Base-by-base conservation (phyloP, 805 yeast genomes). In the Candida silvicultrix region DNA sequence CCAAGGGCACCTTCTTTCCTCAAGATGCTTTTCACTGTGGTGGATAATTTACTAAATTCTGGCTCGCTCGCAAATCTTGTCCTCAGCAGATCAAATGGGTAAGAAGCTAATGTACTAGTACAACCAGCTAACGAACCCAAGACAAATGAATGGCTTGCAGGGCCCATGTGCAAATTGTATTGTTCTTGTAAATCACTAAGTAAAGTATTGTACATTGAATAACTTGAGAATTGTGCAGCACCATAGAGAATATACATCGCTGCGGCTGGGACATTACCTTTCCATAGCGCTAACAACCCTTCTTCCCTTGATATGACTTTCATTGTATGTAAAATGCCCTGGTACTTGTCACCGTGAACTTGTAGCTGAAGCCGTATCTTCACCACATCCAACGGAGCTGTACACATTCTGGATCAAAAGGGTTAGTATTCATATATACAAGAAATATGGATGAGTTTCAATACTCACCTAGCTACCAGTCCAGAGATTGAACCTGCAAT, bases 181-280 rank as follows among this genome's bases (percentile, higher is more conserved):
- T 40, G 45, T 1, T 43, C 40, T 40, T 68, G 58, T 21, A 74
- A 48, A 1, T 63, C 49, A 1, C 67, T 55, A n/a, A 83, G 57
- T 19, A 63, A 42, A 6, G 58, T 62, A 59, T 83, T 86, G 29
- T 78, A 64, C 0, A 71, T 59, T 1, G 89, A 71, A 57, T 83
- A 87, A 1, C 86, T 67, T 1, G 92, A 71, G 65, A 94, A 94
- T 62, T 94, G 98, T 0, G 78, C 67, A 0, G 87, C 87, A 12
- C 98, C 97, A 57, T 92, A 94, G 11, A 85, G 53, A 14, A 92
- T 68, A 58, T 94, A 94, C 80, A 94, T 77, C 35, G 81, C 63
- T 51, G 89, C 89, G 0, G 98, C 99, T 0, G 99, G 96, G 0
- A 88, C 74, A 60, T 94, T 94, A 0, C 99, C 99, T 62, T 89